Conservation (phyloP, 129 eudicot species). For the Saposhnikovia divaricata region DNA sequence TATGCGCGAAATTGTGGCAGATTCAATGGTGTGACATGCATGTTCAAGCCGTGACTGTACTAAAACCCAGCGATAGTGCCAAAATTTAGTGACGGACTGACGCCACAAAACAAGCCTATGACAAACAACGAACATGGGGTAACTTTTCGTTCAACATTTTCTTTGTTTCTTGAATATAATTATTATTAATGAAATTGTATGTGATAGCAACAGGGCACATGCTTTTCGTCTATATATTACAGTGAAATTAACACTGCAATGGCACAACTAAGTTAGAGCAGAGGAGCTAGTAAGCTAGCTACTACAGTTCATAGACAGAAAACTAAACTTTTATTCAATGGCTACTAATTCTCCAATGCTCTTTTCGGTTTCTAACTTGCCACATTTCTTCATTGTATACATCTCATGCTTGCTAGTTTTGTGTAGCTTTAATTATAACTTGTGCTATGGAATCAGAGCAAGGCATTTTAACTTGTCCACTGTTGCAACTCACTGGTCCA, state of each 20-base stretch:
- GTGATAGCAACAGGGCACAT: constrained; percentile 14
- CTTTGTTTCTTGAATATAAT: neutral
- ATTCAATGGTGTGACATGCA: neutral
- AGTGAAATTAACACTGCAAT: neutral
- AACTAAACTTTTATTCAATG: neutral
- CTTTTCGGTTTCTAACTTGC: neutral
- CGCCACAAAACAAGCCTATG: constrained; percentile 4
- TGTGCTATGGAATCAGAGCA: neutral
- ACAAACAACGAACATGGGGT: neutral
- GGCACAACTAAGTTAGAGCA: neutral
- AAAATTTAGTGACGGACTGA: neutral
- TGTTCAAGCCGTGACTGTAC: neutral
- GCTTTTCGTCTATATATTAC: constrained; percentile 12
- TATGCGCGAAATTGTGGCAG: neutral
- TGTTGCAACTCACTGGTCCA: constrained; percentile 35
- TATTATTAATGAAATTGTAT: neutral
- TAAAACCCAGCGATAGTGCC: neutral
- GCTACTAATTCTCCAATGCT: neutral
- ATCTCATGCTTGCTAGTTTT: neutral
- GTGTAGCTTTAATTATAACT: neutral
- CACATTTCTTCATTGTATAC: neutral
- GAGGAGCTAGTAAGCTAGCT: neutral
- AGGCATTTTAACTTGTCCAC: neutral
- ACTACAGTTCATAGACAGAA: no score
- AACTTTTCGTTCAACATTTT: neutral